phyloP scores from a whole-genome alignment of 2,329 filamentous ascomycete species.

The Lecanoromycetidae sp. region DNA sequence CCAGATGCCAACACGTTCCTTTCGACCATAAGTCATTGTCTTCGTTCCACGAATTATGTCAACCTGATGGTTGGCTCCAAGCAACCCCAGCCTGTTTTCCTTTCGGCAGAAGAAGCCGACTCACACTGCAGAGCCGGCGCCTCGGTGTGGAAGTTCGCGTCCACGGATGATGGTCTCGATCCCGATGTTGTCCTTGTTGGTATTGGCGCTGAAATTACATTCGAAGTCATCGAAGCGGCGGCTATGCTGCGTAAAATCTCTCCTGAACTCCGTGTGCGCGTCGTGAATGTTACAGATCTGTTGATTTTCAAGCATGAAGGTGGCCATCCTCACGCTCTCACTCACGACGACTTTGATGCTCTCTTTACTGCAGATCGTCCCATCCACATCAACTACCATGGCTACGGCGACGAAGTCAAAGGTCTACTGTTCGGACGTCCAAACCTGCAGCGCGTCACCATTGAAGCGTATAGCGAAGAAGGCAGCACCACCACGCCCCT shows the following conservation, averaged over 20 bases:
- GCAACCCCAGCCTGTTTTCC: slow-evolving; percentile 50
- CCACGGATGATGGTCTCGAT: slow-evolving; percentile 41
- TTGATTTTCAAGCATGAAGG: slow-evolving; percentile 48
- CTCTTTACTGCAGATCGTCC: slow-evolving; percentile 28
- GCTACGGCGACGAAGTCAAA: slow-evolving; percentile 49
- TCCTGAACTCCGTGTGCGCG: slow-evolving; percentile 45
- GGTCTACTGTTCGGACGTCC: slow-evolving; percentile 49
- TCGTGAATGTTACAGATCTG: slow-evolving; percentile 55
- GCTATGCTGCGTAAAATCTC: slow-evolving; percentile 39
- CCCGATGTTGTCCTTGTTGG: slow-evolving; percentile 54
- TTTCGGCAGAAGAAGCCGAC: slow-evolving; percentile 48
- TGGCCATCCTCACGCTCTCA: slow-evolving; percentile 48
- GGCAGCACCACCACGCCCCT: slow-evolving; percentile 57
- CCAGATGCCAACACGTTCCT: slow-evolving; percentile 58
- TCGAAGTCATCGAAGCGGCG: slow-evolving; percentile 51
- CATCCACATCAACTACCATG: slow-evolving; percentile 57
- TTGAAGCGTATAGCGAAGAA: slow-evolving; percentile 52
- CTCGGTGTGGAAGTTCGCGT: slow-evolving; percentile 50
- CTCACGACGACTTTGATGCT: slow-evolving; percentile 36
- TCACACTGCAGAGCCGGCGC: slow-evolving; percentile 49
- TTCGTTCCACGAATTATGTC: slow-evolving; percentile 51
- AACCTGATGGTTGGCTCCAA: slow-evolving; percentile 59
- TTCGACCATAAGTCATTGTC: slow-evolving; percentile 49
- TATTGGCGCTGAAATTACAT: slow-evolving; percentile 54
- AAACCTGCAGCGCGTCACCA: slow-evolving; percentile 39